Conservation (phyloP, 805 yeast species). For the Blastobotrys parvus region DNA sequence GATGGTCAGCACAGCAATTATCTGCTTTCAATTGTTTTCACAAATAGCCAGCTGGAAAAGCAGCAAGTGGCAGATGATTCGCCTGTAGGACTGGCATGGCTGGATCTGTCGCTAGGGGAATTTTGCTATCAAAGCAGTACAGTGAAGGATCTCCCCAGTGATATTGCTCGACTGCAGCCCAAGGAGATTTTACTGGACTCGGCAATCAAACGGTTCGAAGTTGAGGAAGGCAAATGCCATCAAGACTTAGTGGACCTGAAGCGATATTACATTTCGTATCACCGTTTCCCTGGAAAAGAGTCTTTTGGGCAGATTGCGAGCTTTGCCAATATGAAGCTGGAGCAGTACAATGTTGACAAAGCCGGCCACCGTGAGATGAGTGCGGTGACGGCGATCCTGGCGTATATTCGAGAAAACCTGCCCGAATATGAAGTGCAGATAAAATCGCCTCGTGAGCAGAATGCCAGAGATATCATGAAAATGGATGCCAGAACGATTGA, state of each 20-base stretch:
- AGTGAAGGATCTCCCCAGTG: constrained; percentile 53
- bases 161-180: constrained; percentile 71
- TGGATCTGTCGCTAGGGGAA: constrained; percentile 79
- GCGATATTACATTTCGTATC: constrained; percentile 53
- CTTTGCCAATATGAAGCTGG: constrained; percentile 27
- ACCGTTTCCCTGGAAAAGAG: constrained; percentile 34
- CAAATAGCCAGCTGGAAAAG: constrained; percentile 7
- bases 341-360: constrained; percentile 16
- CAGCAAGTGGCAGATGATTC: constrained; percentile 33
- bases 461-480: constrained; percentile 49
- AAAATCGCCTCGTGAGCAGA: constrained; percentile 55
- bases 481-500: constrained; percentile 50
- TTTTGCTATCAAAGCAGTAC: constrained; percentile 60
- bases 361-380: constrained; percentile 35
- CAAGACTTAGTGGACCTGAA: constrained; percentile 50
- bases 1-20: constrained; percentile 66
- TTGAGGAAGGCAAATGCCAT: constrained; percentile 45
- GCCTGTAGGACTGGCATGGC: constrained; percentile 75
- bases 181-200: constrained; percentile 56
- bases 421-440: constrained; percentile 60
- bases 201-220: constrained; percentile 15
- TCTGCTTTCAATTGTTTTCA: constrained; percentile 45
- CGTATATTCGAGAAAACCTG: constrained; percentile 64
- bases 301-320: constrained; percentile 32
- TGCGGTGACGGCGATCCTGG: constrained; percentile 54